These are phyloP conservation scores for Aurantiochytrium sp. DNA, from an alignment of 108 stramenopile species.

Conservation along the genomic window DNA sequence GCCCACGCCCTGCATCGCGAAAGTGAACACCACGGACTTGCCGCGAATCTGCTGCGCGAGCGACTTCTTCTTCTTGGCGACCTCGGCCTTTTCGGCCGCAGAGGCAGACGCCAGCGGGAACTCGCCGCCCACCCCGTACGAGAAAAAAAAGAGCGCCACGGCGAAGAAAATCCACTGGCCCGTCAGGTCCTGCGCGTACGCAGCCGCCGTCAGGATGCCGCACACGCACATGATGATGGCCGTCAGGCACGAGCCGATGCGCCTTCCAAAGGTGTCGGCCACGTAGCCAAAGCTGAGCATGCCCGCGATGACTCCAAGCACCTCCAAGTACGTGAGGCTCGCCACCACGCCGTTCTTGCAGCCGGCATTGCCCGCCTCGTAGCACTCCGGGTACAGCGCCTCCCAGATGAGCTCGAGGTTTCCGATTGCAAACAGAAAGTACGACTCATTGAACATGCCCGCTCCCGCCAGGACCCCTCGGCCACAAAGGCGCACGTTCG, in stretches of 20 bases:
- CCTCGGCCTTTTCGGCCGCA: conserved; percentile 33
- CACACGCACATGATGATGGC: not conserved
- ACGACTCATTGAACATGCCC: conserved; percentile 21
- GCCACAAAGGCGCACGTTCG: not conserved
- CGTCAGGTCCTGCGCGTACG: not conserved
- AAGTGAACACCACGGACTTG: conserved; percentile 41
- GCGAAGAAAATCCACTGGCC: not conserved
- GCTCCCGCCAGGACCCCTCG: not conserved
- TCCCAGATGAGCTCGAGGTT: conserved; percentile 26
- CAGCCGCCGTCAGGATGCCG: not conserved
- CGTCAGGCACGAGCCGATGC: not conserved
- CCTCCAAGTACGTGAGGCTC: not conserved
- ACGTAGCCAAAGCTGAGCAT: conserved; percentile 28
- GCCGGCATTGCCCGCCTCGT: not conserved
- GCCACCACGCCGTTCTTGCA: not conserved
- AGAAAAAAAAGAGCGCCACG: conserved; percentile 30
- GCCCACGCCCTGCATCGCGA: conserved; percentile 59
- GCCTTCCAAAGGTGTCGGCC: not conserved
- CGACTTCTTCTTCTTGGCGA: not conserved
- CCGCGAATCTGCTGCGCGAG: conserved; percentile 30
- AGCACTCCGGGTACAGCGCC: conserved; percentile 5
- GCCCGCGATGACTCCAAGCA: conserved; percentile 1
- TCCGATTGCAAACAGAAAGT: conserved; percentile 29
- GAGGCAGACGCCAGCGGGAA: conserved; percentile 56
- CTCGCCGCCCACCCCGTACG: conserved; percentile 59